Conservation (phyloP, 148 eudicot species). For the Mesembryanthemum crystallinum region DNA sequence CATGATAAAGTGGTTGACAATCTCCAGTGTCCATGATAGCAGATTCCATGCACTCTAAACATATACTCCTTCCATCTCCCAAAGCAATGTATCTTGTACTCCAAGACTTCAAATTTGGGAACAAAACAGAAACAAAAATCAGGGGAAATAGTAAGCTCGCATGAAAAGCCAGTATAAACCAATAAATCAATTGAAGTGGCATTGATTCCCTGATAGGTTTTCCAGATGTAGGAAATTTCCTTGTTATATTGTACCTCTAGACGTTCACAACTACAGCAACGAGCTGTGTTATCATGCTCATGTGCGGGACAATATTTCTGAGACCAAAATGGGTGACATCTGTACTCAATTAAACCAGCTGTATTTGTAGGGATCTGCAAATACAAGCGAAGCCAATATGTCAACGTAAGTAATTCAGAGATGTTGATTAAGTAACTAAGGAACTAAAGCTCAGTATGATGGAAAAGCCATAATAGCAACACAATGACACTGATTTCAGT, state of each 20-base stretch:
- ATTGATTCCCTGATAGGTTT: too few relatives aligned
- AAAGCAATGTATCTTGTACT: slow-evolving; percentile 67
- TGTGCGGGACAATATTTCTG: slow-evolving; percentile 98
- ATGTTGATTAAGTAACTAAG: neutral
- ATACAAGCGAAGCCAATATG: neutral
- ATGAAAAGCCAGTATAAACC: neutral
- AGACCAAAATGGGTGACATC: slow-evolving; percentile 97
- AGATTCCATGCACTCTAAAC: slow-evolving; percentile 96
- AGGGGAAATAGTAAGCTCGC: neutral
- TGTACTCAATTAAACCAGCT: slow-evolving; percentile 87
- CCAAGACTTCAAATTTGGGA: slow-evolving; percentile 48
- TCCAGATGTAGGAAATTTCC: neutral
- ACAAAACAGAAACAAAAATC: slow-evolving; percentile 10
- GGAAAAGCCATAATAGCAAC: neutral
- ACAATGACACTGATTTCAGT: neutral
- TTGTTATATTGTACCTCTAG: slow-evolving; percentile 59
- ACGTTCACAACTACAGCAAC: slow-evolving; percentile 98
- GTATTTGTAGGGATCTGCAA: slow-evolving; percentile 87
- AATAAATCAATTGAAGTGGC: neutral
- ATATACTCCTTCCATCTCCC: slow-evolving; percentile 87
- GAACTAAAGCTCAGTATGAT: slow-evolving; percentile 2
- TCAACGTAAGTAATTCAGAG: neutral
- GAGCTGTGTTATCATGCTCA: slow-evolving; percentile 79
- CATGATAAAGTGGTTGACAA: slow-evolving; percentile 92
- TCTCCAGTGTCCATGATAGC: slow-evolving; percentile 97